phyloP scores from a whole-genome alignment of 2,329 filamentous ascomycete species.

The Nannizziopsis barbatae region DNA sequence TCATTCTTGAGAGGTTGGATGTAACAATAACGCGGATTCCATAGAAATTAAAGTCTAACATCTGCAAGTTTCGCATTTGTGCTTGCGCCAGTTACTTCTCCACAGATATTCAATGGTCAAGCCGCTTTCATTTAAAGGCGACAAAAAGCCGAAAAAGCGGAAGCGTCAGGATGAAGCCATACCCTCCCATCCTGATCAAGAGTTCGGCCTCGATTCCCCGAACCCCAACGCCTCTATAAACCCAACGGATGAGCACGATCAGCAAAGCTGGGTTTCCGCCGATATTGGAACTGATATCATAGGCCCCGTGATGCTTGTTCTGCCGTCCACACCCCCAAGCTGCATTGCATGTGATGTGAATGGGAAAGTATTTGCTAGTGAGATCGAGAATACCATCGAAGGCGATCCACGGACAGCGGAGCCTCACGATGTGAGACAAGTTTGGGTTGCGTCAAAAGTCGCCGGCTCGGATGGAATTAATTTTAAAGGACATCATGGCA shows the following conservation, averaged over 20 bases:
- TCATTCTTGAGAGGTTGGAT: too few relatives aligned
- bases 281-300: constrained; percentile 62
- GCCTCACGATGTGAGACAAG: constrained; percentile 89
- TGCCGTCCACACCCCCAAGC: constrained; percentile 61
- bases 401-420: constrained; percentile 73
- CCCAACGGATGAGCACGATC: constrained; percentile 40
- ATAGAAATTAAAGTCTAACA: too few relatives aligned
- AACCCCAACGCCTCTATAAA: constrained; percentile 20
- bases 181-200: constrained; percentile 11
- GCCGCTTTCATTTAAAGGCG: constrained; percentile 88
- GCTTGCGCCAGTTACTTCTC: too few relatives aligned
- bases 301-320: constrained; percentile 71
- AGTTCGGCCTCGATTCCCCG: background rate
- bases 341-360: constrained; percentile 76
- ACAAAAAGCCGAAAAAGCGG: constrained; percentile 87
- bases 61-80: too few relatives aligned
- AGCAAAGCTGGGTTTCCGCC: constrained; percentile 87
- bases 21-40: too few relatives aligned
- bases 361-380: constrained; percentile 72
- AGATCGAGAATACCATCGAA: constrained; percentile 80
- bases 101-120: too few relatives aligned
- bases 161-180: constrained; percentile 52
- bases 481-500: constrained; percentile 84
- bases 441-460: constrained; percentile 81
- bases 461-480: constrained; percentile 70